These are phyloP conservation scores for Globisporangium heterothallicum DNA, from an alignment of 352 stramenopile genomes.

Conservation along the genomic window DNA sequence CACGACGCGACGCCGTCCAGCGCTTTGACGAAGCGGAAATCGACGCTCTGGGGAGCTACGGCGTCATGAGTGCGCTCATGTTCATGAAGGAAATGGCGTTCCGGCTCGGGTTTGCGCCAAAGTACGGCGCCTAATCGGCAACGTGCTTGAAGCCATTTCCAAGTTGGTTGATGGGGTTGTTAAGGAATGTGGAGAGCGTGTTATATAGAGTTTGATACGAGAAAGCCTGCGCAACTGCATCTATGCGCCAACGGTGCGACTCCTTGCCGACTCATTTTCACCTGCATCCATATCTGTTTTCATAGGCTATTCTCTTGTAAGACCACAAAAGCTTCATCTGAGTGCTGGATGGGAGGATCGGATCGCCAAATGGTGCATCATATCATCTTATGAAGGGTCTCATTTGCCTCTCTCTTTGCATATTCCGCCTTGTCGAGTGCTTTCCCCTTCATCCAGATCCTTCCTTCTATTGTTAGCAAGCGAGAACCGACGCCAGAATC, in stretches of 20 bases:
- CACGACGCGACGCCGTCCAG: conserved; percentile 47
- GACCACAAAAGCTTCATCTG: not conserved
- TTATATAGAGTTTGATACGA: not conserved
- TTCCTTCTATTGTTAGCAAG: too few species aligned
- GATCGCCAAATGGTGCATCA: too few species aligned
- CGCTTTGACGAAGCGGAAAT: conserved; percentile 45
- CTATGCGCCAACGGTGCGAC: too few species aligned
- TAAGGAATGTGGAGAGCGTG: not conserved
- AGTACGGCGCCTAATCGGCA: conserved; percentile 60
- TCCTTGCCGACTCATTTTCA: not conserved
- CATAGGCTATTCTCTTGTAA: not conserved
- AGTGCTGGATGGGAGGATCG: too few species aligned
- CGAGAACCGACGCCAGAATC: too few species aligned
- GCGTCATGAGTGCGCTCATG: conserved; percentile 61
- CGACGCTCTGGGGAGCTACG: conserved; percentile 48
- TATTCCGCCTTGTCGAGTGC: too few species aligned
- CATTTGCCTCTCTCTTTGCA: too few species aligned
- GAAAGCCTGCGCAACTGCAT: too few species aligned
- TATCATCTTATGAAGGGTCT: too few species aligned
- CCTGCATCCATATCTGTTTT: not conserved
- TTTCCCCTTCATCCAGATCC: too few species aligned
- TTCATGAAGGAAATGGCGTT: conserved; percentile 81
- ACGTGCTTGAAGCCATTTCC: not conserved
- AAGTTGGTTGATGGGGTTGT: not conserved
- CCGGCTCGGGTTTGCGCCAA: conserved; percentile 62